Evolutionary conservation across 345 rosid species (phyloP), one percentile per base, ranked within the genome.

Genomic region (Arabidopsis suecica): DNA sequence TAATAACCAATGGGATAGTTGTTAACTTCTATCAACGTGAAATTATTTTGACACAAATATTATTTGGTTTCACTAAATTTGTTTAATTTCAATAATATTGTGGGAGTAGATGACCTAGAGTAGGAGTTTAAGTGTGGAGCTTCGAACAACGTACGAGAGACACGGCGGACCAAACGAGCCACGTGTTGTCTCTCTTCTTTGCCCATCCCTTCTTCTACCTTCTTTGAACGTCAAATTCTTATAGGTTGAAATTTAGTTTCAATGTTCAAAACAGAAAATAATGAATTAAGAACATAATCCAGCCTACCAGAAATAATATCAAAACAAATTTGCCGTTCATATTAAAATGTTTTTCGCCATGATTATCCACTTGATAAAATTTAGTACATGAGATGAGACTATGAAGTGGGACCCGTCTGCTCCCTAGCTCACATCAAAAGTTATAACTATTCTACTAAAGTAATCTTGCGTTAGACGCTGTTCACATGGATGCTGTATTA

Each of bases 71-170:
- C 18, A 16, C 18, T 16, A 16, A 16, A 16, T 16, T 16, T 16
- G 18, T 16, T 16, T 16, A 16, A 16, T 16, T 16, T 16, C 18
- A 16, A 16, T 16, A 16, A 16, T 16, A 16, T 16, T 16, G 18
- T 16, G 18, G 18, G 18, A 64, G 50, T 38, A 61, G 16, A 16
- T 41, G 30, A 65, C 66, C 66, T 47, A 68, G 44, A 33, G 36
- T 33, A 5, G 62, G 40, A 41, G 30, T 57, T 14, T 55, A 44
- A 34, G 38, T 22, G 58, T 66, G 7, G 69, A 68, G 74, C 61
- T 61, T 54, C 70, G 18, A 76, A 76, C 75, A 76, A 76, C 80
- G 36, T 62, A 76, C 64, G 75, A 69, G 80, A 76, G 75, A 76
- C 75, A 76, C 80, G 65, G 53, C 65, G 25, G 36, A 59, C 59